phyloP scores from a whole-genome alignment of 2,329 filamentous ascomycete species.

The Xylaria sp. region DNA sequence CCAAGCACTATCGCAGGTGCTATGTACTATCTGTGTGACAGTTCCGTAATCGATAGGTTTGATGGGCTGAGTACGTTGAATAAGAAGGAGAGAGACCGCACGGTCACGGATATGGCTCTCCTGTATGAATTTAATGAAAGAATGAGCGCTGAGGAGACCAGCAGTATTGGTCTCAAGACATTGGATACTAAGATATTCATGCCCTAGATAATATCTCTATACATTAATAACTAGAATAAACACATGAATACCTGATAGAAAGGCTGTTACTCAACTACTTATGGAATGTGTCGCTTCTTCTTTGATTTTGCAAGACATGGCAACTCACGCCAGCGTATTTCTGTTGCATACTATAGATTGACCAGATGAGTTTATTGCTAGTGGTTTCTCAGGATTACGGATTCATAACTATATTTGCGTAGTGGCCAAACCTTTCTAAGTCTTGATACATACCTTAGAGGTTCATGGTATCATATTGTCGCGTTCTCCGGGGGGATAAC shows the following conservation, averaged over 20 bases:
- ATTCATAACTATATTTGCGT: not conserved
- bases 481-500: not conserved
- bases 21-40: slow-evolving; percentile 49
- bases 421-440: not conserved
- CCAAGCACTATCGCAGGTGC: slow-evolving; percentile 53
- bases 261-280: too few species aligned
- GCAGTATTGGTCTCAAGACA: slow-evolving; percentile 18
- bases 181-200: slow-evolving; percentile 9
- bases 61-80: slow-evolving; percentile 21
- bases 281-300: not conserved
- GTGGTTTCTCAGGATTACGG: slow-evolving; percentile 13
- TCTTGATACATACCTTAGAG: not conserved
- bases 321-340: not conserved
- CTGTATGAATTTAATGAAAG: slow-evolving; percentile 29
- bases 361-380: not conserved
- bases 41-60: slow-evolving; percentile 15
- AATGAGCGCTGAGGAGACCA: not conserved
- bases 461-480: not conserved
- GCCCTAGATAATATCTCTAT: slow-evolving; percentile 4
- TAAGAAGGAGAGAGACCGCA: slow-evolving; percentile 26
- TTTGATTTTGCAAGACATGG: not conserved
- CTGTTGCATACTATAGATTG: not conserved
- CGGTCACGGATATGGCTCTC: slow-evolving; percentile 17
- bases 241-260: not conserved
- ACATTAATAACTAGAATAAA: not conserved